These are phyloP conservation scores for Cocos nucifera DNA, from an alignment of 176 grass and related monocot genomes.

Conservation along the genomic window DNA sequence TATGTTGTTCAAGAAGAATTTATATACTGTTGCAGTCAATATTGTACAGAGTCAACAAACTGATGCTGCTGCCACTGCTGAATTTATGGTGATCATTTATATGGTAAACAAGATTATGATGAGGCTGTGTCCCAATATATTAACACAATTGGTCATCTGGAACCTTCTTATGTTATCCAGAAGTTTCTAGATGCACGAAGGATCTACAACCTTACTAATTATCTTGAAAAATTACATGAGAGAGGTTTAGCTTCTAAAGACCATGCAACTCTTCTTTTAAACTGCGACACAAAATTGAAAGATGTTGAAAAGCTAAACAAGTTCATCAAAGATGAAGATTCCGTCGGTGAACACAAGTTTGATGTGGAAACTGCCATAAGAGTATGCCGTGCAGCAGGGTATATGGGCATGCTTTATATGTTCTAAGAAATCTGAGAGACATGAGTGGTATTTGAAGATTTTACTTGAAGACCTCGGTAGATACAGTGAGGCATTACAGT, in stretches of 20 bases:
- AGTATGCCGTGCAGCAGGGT: slow-evolving; percentile 87
- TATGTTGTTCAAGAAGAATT: slow-evolving; percentile 98
- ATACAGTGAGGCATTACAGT: slow-evolving; percentile 81
- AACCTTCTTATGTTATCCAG: slow-evolving; percentile 97
- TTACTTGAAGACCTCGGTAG: slow-evolving; percentile 95
- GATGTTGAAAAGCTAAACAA: slow-evolving; percentile 82
- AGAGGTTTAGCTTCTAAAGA: slow-evolving; percentile 75
- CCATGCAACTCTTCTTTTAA: slow-evolving; percentile 75
- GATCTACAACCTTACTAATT: slow-evolving; percentile 92
- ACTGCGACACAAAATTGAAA: slow-evolving; percentile 88
- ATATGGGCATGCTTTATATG: slow-evolving; percentile 96
- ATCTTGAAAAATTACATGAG: slow-evolving; percentile 95
- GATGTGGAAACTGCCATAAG: slow-evolving; percentile 98
- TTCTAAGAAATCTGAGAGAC: slow-evolving; percentile 92
- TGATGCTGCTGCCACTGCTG: slow-evolving; percentile 84
- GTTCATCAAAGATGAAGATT: slow-evolving; percentile 88
- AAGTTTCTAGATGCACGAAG: slow-evolving; percentile 94
- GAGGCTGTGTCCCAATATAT: slow-evolving; percentile 96
- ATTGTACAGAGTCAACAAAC: slow-evolving; percentile 92
- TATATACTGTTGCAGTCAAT: slow-evolving; percentile 88
- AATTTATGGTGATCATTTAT: slow-evolving; percentile 94
- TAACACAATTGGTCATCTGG: slow-evolving; percentile 85
- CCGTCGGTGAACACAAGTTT: slow-evolving; percentile 79
- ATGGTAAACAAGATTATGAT: slow-evolving; percentile 90
- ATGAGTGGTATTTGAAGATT: slow-evolving; percentile 98